Evolutionary conservation across 2,329 filamentous ascomycete species (phyloP), one percentile per base, ranked within the genome.

Genomic region (Coniochaeta sp.): DNA sequence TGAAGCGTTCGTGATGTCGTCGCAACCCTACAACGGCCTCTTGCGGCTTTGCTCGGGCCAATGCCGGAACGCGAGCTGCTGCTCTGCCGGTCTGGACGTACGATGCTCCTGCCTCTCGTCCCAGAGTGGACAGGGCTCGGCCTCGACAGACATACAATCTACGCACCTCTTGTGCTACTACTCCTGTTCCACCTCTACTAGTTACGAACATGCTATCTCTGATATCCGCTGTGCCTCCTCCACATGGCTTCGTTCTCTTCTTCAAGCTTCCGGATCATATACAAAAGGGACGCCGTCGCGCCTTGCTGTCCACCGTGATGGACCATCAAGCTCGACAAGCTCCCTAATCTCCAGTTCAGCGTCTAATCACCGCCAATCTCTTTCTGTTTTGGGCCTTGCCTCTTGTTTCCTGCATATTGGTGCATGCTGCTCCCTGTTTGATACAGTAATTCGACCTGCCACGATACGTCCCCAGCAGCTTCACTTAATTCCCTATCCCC

Each of bases 281-380:
- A 57, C 55, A 57, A 44, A 57, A 57, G 55, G 55, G 55, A 26
- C 38, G 24, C 17, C 55, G 24, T 32, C 54, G 54, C 54, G 54
- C 54, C 54, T 38, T 14, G 54, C 22, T 16, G 54, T 56, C 30
- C 26, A 16, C 38, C 54, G 17, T 56, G 22, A 34, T 56, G 28
- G 30, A 56, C 28, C 17, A 22, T 56, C 54, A 56, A 56, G n/a
- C 54, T 36, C 30, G 26, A 56, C 22, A 52, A 52, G 47, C 26
- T 6, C 12, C 24, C 24, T 52, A 52, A 52, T 52, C 47, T 52
- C 47, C 19, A 47, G 47, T 47, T 24, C 17, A 30, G 54, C 54
- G 34, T 38, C 54, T 56, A 56, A 38, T 26, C 54, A 56, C 34
- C 34, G 54, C 22, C 54, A 38, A 56, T 56, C 54, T 36, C 54